Evolutionary conservation across 116 monocot species (phyloP), one percentile per base, ranked within the genome.

Genomic region (Phalaenopsis hybrid): DNA sequence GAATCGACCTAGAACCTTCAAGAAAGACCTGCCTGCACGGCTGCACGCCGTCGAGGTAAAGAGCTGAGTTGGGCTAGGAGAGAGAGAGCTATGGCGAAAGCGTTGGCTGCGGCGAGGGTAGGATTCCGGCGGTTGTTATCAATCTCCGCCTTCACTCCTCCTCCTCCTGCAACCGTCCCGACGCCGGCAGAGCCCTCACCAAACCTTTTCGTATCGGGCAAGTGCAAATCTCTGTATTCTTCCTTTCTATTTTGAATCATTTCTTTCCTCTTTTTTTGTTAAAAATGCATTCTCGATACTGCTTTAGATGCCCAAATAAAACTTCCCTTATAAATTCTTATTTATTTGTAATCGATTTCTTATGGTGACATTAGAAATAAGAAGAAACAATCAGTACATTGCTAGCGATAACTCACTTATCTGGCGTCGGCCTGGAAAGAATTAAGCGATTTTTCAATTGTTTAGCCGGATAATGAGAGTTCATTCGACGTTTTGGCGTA

Each of bases 121-220:
- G 88, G 88, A 16, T 82, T 88, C 82, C 87, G 85, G 77, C 82
- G 85, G 20, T 48, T 82, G 18, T 88, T 85, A 78, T 87, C 90
- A 43, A 83, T 85, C 13, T 49, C 80, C 48, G 72, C 84, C 6
- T 80, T 77, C 58, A 82, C 83, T 81, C 44, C 85, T 25, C 77
- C 79, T 59, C 81, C 84, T n/a, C 17, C 82, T 8, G 31, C 83
- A 28, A 63, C 81, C 20, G 55, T 80, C 50, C 81, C 76, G 12
- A 86, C 86, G 0, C 46, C 58, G 68, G 82, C 85, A 11, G 90
- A 90, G 34, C 90, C 88, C 33, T 84, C 81, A 20, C 65, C 84
- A 28, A 87, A 84, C 57, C 88, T 90, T 78, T 90, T 86, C 74
- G 72, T 90, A 73, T 90, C 90, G 74, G 90, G 90, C 79, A n/a